Base-by-base conservation (phyloP, 202 grass and related monocot genomes). In the Musa balbisiana region DNA sequence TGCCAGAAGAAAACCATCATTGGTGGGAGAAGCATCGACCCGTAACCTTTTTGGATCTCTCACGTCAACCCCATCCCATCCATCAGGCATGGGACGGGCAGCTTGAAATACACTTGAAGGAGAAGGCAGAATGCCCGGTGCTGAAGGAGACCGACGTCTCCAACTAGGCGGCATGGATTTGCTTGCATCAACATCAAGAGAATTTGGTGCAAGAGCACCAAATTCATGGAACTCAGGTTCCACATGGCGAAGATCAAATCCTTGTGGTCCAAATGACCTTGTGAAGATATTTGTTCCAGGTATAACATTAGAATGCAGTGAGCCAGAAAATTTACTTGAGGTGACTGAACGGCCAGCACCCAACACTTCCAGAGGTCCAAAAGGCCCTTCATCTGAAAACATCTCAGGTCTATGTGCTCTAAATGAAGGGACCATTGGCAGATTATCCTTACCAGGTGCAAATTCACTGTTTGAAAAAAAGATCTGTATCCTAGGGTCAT, bases 401-500 rank as follows among this genome's bases (percentile, higher is more conserved):
- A 73, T 81, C 4, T 94, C 95, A 0, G 85, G 63, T 81, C 87
- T 84, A 62, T 84, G 70, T 59, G 56, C 21, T 64, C 20, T 64
- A 79, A 85, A 55, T 16, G 75, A 80, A 80, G 78, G 33, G 81
- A 74, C 54, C 2, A 15, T 64, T 77, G 62, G 72, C 67, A 49
- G 75, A 71, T 79, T 87, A 66, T 79, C 74, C 64, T 85, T 87
- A 67, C 52, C 70, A 26, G 83, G 78, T 27, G 78, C 83, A 24
- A 85, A 76, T 27, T 82, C 91, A 69, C 83, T 94, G 64, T 80
- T 89, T 17, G 95, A 90, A 79, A 84, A 99, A 59, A 92, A 82
- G 60, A 99, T 89, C 64, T 91, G 89, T 79, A 99, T 94, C 63
- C 88, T 88, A 22, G 43, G 73, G 73, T 99, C 91, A 50, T 99